phyloP scores from a whole-genome alignment of 129 eudicot species.

The Pittosporum tobira region DNA sequence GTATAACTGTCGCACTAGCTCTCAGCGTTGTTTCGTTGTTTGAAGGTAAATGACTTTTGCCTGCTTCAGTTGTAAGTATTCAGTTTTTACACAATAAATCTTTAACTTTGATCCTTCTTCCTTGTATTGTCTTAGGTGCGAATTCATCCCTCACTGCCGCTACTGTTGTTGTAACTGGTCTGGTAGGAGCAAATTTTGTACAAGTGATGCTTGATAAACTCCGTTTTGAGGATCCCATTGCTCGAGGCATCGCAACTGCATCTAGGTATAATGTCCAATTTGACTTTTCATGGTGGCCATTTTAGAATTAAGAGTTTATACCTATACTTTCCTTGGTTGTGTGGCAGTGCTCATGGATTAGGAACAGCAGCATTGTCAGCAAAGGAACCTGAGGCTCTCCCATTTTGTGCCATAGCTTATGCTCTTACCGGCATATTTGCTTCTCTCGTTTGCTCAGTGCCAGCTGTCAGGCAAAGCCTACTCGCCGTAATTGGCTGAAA shows the following conservation, averaged over 20 bases:
- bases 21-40: conserved; percentile 93
- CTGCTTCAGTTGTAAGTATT: neutral
- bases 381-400: conserved; percentile 98
- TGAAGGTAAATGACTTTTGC: conserved; percentile 54
- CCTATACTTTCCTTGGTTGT: conserved; percentile 8
- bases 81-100: neutral
- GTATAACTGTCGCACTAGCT: conserved; percentile 97
- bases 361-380: conserved; percentile 99
- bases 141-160: conserved; percentile 97
- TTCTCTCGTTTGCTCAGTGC: conserved; percentile 83
- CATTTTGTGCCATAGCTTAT: conserved; percentile 96
- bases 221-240: conserved; percentile 83
- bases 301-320: too few relatives aligned
- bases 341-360: conserved; percentile 84
- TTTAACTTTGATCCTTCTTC: neutral
- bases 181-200: conserved; percentile 95
- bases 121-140: conserved; percentile 41
- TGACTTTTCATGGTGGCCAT: too few relatives aligned
- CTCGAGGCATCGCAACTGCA: conserved; percentile 98
- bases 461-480: conserved; percentile 85
- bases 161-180: conserved; percentile 89
- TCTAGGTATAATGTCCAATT: conserved; percentile 97
- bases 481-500: conserved; percentile 81
- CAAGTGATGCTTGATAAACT: conserved; percentile 80
- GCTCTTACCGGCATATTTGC: conserved; percentile 93